Percentiles rank a stretch among this genome's conserved stretches.
phyloP scores from a whole-genome alignment of 257 asterid genomes.

The Verbena officinalis region DNA sequence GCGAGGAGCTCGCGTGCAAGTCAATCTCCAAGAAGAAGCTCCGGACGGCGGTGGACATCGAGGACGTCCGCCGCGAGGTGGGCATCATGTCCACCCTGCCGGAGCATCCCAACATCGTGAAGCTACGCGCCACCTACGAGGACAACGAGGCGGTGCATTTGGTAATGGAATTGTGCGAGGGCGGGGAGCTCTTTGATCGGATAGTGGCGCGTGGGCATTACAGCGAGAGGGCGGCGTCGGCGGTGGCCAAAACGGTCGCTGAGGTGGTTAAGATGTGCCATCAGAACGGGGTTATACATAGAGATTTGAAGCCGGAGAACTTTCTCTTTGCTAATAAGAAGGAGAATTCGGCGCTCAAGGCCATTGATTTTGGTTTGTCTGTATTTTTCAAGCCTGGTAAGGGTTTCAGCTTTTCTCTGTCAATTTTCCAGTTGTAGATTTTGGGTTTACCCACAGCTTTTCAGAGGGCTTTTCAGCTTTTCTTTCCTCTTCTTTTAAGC shows the following conservation, averaged over 20 bases:
- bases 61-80: conserved; percentile 85
- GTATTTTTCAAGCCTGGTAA: conserved; percentile 84
- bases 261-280: conserved; percentile 88
- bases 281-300: conserved; percentile 77
- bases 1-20: conserved; percentile 75
- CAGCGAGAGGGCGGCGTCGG: conserved; percentile 82
- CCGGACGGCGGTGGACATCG: conserved; percentile 73
- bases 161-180: conserved; percentile 89
- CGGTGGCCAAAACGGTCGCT: conserved; percentile 62
- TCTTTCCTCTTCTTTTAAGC: neutral
- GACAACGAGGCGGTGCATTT: conserved; percentile 79
- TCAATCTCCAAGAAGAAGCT: conserved; percentile 84
- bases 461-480: too few species aligned
- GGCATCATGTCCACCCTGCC: conserved; percentile 84
- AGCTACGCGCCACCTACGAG: conserved; percentile 77
- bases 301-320: conserved; percentile 93
- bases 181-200: conserved; percentile 84
- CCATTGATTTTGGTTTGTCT: conserved; percentile 84
- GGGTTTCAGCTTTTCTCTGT: conserved; percentile 8
- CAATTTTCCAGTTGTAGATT: neutral
- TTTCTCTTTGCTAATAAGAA: conserved; percentile 78
- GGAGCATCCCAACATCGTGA: conserved; percentile 69
- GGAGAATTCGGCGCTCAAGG: conserved; percentile 82
- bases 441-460: too few species aligned
- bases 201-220: conserved; percentile 90